These are phyloP conservation scores for Chlorella sorokiniana DNA, from an alignment of 139 green algal genomes.

Conservation along the genomic window DNA sequence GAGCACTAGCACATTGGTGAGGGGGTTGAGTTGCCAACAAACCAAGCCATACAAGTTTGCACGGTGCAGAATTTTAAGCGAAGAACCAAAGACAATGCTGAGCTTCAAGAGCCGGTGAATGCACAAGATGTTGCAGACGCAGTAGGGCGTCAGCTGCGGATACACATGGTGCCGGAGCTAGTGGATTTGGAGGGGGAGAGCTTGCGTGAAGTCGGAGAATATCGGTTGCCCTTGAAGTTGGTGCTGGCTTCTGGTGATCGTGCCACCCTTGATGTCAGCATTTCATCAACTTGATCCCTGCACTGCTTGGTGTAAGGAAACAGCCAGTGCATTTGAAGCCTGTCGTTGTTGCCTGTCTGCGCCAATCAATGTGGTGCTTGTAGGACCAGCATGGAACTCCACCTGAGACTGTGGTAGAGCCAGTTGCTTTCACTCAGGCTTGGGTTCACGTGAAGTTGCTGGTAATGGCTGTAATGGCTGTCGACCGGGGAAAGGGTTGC, in stretches of 20 bases:
- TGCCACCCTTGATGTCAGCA: constrained; percentile 25
- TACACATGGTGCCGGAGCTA: constrained; percentile 37
- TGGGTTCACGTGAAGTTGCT: no score
- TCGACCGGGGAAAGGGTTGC: no score
- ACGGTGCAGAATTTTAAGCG: constrained; percentile 34
- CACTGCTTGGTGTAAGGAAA: no score
- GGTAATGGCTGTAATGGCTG: no score
- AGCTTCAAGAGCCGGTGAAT: constrained; percentile 5
- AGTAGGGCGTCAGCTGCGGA: constrained; percentile 43
- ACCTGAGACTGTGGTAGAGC: no score
- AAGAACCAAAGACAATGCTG: not conserved
- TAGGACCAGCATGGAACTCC: no score
- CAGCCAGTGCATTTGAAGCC: no score
- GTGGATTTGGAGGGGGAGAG: constrained; percentile 36
- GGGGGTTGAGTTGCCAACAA: not conserved
- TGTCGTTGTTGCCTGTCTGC: no score
- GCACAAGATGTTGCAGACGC: constrained; percentile 41
- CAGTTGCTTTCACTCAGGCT: no score
- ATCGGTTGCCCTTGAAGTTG: constrained; percentile 43
- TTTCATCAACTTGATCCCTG: constrained; percentile 30
- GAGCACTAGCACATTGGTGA: not conserved
- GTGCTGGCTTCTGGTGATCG: constrained; percentile 17
- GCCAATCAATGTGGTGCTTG: no score
- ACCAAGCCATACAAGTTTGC: not conserved
- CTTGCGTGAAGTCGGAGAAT: constrained; percentile 37